A percentile compares a stretch with the other conserved stretches of the same genome.
These are phyloP conservation scores for Clathrospora elynae DNA, from an alignment of 2,329 filamentous ascomycete species.

Conservation along the genomic window DNA sequence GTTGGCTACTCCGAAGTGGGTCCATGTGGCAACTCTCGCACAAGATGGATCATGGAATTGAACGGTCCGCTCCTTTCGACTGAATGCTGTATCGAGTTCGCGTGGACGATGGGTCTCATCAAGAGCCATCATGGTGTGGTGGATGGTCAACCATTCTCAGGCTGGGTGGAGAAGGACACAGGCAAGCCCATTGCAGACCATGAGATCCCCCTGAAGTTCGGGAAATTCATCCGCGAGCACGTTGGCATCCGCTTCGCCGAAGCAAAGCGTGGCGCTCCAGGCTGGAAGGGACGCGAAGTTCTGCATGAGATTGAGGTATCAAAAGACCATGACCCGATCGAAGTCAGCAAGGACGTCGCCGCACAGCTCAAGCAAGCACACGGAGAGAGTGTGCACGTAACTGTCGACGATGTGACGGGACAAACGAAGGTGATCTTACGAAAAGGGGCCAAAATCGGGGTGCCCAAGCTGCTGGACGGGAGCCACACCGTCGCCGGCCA, in stretches of 20 bases:
- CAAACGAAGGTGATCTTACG: conserved; percentile 93
- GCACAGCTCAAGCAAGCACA: conserved; percentile 97
- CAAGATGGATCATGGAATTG: conserved; percentile 99
- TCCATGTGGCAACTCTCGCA: conserved; percentile 97
- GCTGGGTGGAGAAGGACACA: conserved; percentile 94
- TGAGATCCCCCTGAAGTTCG: conserved; percentile 96
- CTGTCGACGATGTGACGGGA: conserved; percentile 90
- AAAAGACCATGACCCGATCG: conserved; percentile 95
- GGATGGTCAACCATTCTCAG: conserved; percentile 95
- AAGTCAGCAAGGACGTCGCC: conserved; percentile 94
- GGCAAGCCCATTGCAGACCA: conserved; percentile 97
- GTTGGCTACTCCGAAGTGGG: conserved; percentile 96
- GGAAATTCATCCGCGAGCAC: conserved; percentile 95
- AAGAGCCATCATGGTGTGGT: conserved; percentile 96
- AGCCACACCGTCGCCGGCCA: conserved; percentile 97
- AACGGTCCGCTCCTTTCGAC: conserved; percentile 95
- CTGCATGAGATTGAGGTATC: conserved; percentile 97
- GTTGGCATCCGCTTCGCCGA: conserved; percentile 97
- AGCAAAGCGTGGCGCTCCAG: conserved; percentile 95
- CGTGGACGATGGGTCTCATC: conserved; percentile 99
- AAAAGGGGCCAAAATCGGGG: conserved; percentile 93
- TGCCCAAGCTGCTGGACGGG: conserved; percentile 96
- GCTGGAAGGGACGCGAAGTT: conserved; percentile 97
- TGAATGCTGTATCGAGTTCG: conserved; percentile 98
- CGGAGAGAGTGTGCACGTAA: conserved; percentile 95